Base-by-base conservation (phyloP, 331 rosid species). In the Saraca asoca region DNA sequence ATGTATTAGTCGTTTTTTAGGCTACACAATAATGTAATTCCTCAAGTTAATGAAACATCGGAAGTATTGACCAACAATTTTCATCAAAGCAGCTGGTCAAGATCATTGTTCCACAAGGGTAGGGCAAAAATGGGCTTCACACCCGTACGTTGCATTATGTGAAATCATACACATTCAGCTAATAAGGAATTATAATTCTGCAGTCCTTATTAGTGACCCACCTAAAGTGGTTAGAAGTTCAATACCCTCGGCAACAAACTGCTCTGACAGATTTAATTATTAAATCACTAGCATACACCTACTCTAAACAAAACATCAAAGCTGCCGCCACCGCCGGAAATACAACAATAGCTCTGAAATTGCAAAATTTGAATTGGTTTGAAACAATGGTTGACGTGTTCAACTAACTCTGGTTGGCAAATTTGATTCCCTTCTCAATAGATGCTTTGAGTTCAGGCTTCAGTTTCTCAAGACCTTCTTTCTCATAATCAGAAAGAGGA, bases 391-490 rank as follows among this genome's bases (percentile, higher is more conserved):
- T 7, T 17, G 54, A 24, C 24, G 35, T 35, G 65, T 39, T 29
- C 39, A 58, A 64, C 78, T 87, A 87, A 79, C 61, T 73, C 74
- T 76, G 72, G 72, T 78, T 74, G 70, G 88, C 97, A 44, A 90
- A 93, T 76, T 81, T 74, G 78, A 93, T 78, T 72, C 98, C 98
- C 83, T 93, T 93, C 80, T 93, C 98, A 41, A 93, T 93, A 6
- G 98, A 93, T 18, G 91, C 9, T 69, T 52, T 59, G 50, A 93
- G 95, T 81, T 90, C 98, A 17, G 90, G 44, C 78, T 77, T 93
- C 13, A 93, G 90, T 62, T n/a, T 81, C 51, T 90, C 90, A 72
- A 93, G 80, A 60, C 87, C 88, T 79, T 90, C 78, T 55, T 90
- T 77, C 67, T 93, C 98, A 38, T 13, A 93, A 75, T 86, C 98